Conservation (phyloP, 1,284 basidiomycete genomes). For the Farysia itapuensis region DNA sequence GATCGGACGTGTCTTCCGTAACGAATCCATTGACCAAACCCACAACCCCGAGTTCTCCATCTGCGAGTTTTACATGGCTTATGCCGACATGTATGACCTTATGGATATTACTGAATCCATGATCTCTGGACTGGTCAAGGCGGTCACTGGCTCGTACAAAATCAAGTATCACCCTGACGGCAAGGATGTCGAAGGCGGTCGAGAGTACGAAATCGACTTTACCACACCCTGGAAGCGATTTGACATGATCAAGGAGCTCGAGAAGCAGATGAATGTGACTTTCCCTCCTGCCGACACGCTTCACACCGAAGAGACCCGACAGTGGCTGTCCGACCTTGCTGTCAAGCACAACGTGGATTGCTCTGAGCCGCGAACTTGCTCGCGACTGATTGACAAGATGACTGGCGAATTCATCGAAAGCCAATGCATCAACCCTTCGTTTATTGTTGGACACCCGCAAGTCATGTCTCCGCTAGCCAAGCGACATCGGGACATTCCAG, state of each 20-base stretch:
- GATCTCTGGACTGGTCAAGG: constrained; percentile 88
- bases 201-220: constrained; percentile 82
- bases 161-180: constrained; percentile 90
- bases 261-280: constrained; percentile 86
- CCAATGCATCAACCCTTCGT: constrained; percentile 91
- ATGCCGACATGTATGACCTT: constrained; percentile 97
- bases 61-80: constrained; percentile 99
- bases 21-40: constrained; percentile 97
- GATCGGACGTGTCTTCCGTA: constrained; percentile 96
- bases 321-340: constrained; percentile 82
- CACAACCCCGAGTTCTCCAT: constrained; percentile 68
- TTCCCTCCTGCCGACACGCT: constrained; percentile 92
- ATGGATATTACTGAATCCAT: constrained; percentile 96
- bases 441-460: constrained; percentile 95
- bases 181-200: constrained; percentile 69
- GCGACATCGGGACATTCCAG: constrained; percentile 62
- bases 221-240: constrained; percentile 96
- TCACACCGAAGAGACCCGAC: constrained; percentile 84
- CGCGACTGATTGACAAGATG: constrained; percentile 94
- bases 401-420: constrained; percentile 97
- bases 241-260: constrained; percentile 92
- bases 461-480: constrained; percentile 95
- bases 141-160: constrained; percentile 80
- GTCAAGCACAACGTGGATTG: constrained; percentile 90
- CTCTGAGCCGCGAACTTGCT: constrained; percentile 89